Conservation (phyloP, 768 basidiomycete species). For the Kondoa subrosea region DNA sequence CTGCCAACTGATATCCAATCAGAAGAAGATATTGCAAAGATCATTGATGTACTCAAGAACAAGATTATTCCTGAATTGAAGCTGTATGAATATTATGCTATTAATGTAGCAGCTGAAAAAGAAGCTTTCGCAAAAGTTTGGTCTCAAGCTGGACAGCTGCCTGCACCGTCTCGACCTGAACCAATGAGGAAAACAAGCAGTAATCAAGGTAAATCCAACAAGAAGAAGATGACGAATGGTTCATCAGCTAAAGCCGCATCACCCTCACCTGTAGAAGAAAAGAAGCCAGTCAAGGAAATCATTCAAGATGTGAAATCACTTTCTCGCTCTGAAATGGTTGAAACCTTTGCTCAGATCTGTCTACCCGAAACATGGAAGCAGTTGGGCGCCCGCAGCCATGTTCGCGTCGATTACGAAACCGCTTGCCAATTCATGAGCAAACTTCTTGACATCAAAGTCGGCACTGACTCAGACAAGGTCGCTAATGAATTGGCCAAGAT, state of each 20-base stretch:
- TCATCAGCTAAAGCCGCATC: no score
- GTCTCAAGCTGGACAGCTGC: constrained; percentile 24
- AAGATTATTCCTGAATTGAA: constrained; percentile 46
- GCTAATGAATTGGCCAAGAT: constrained; percentile 58
- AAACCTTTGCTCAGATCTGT: constrained; percentile 19
- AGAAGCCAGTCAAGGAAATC: neutral
- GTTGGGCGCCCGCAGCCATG: constrained; percentile 43
- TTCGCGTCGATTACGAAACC: constrained; percentile 44
- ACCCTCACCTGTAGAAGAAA: no score
- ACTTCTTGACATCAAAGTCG: constrained; percentile 41
- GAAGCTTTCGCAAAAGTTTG: constrained; percentile 45
- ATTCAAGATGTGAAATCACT: constrained; percentile 38
- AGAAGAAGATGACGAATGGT: no score
- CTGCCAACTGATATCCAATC: constrained; percentile 56
- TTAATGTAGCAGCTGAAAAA: constrained; percentile 54
- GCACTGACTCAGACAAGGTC: constrained; percentile 40
- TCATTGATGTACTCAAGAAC: constrained; percentile 49
- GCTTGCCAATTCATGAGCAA: constrained; percentile 56
- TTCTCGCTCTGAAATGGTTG: constrained; percentile 46
- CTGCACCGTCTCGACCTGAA: constrained; percentile 29
- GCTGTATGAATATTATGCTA: constrained; percentile 87
- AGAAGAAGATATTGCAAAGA: constrained; percentile 47
- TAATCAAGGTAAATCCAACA: constrained; percentile 42
- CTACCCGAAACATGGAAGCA: constrained; percentile 19
- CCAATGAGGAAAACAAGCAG: neutral